Evolutionary conservation across 768 basidiomycete species (phyloP), one percentile per base, ranked within the genome.

Genomic region (Rhizopogon vesiculosus): DNA sequence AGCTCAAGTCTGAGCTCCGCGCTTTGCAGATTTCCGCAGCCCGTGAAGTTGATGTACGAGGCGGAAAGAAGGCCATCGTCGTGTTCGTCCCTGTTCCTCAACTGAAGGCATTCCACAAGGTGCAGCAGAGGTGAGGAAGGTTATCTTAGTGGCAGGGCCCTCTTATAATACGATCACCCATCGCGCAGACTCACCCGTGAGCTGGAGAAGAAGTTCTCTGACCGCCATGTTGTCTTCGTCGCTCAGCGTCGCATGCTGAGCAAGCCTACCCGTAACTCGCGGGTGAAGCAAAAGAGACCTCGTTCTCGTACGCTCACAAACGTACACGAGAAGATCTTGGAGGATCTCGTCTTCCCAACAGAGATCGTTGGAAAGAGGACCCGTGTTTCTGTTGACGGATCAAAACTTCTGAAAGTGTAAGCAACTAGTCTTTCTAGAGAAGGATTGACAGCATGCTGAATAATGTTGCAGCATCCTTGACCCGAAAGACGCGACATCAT

Each of bases 141-240:
- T 40, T 44, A 8, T 39, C 16, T 35, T 4, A 42, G 41, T 29
- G 42, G 28, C 18, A 33, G n/a, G 45, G 3, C 33, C 42, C 50
- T 40, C 52, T 39, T 40, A n/a, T 52, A 35, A 57, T 41, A 42
- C 61, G 60, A 58, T 48, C 35, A 5, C n/a, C 49, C 25, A 33
- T 55, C 19, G 12, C 13, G 22, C 69, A 98, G 96, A 74, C 89
- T 98, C 70, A 98, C 96, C 59, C 89, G 96, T 53, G 96, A 98
- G 73, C 84, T 99, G 68, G 97, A 99, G 86, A 99, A 99, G 86
- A 99, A 99, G 78, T 98, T 99, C 80, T 93, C 97, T 45, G 97
- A 98, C 79, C 87, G 94, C 72, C 95, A 98, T 77, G 93, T 99
- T 72, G 92, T 99, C 56, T 98, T 99, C 74, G 86, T 98, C 72